Evolutionary conservation across 1,284 basidiomycete species (phyloP), one percentile per base, ranked within the genome.

Genomic region (Leccinum fallax): DNA sequence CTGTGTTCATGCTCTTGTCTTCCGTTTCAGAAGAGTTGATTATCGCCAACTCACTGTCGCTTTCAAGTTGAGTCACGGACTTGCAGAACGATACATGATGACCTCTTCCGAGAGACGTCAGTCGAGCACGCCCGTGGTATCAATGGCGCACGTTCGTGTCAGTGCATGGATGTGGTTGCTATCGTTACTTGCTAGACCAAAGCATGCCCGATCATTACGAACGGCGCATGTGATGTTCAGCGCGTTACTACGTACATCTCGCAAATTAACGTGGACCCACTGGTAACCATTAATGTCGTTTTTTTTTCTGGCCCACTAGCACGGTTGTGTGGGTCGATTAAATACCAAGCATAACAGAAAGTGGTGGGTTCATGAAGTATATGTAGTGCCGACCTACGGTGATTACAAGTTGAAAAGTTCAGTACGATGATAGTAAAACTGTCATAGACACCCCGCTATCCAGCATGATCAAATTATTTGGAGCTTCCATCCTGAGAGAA

Each of bases 351-450:
- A 34, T 55, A 34, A 63, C 16, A 36, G 30, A 48, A 32, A 5
- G 19, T 16, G 8, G 34, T 10, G 19, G 26, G 53, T n/a, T 36
- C 28, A 52, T 60, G 19, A 21, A 21, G 26, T 32, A 13, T 40
- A 13, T 62, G 51, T 26, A 32, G 38, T 34, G 21, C 62, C 40
- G n/a, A 21, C 49, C 16, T 13, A 62, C 55, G 61, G 61, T 48
- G 28, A 62, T 62, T 48, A 62, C 38, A 48, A 26, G 28, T 36
- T 28, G 7, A 34, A 34, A 38, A 36, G 46, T 52, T 48, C 13
- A 30, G 7, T 21, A 57, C 30, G 28, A 28, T 28, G 38, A 32
- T 16, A 36, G 9, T 30, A 30, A 19, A 59, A 15, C 4, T 59
- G n/a, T 48, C 19, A 32, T 28, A 34, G 36, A 21, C 60, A 8